These are phyloP conservation scores for Amanita rimosa DNA, from an alignment of 768 basidiomycete genomes.

Conservation along the genomic window DNA sequence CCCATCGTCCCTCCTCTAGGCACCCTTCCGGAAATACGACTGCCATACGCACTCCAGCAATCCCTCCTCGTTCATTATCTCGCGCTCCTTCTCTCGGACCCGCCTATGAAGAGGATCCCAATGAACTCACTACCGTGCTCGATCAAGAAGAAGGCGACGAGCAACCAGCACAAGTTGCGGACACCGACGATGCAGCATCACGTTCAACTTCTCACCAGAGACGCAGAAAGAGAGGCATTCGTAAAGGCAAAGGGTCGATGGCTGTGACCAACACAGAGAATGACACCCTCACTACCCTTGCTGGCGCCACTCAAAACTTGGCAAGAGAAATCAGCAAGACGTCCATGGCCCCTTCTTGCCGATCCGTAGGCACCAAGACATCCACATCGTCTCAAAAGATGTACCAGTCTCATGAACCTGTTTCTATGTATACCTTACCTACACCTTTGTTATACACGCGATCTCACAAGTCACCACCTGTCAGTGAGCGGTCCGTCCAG, in stretches of 20 bases:
- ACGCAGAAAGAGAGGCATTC: slow-evolving; percentile 73
- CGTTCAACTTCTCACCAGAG: slow-evolving; percentile 66
- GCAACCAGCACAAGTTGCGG: slow-evolving; percentile 19
- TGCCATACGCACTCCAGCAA: slow-evolving; percentile 39
- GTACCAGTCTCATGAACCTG: slow-evolving; percentile 29
- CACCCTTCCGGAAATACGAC: slow-evolving; percentile 38
- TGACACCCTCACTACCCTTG: slow-evolving; percentile 57
- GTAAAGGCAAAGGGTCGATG: slow-evolving; percentile 66
- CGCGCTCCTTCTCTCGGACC: slow-evolving; percentile 55
- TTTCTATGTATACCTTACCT: slow-evolving; percentile 33
- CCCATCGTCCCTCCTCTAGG: slow-evolving; percentile 63
- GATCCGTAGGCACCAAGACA: slow-evolving; percentile 20
- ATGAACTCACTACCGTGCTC: slow-evolving; percentile 42
- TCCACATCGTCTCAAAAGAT: slow-evolving; percentile 11
- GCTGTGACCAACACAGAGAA: slow-evolving; percentile 29
- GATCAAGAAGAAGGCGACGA: slow-evolving; percentile 34
- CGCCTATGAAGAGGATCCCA: slow-evolving; percentile 29
- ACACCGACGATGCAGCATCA: slow-evolving; percentile 21
- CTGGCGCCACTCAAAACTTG: slow-evolving; percentile 69
- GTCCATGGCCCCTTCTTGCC: slow-evolving; percentile 31
- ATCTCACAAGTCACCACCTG: slow-evolving; percentile 12
- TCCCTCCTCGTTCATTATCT: slow-evolving; percentile 44
- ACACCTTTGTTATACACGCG: slow-evolving; percentile 18
- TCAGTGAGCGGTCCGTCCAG: slow-evolving; percentile 7
- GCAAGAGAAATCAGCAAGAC: slow-evolving; percentile 76